These are phyloP conservation scores for Termitomyces sp. DNA, from an alignment of 768 basidiomycete genomes.

Conservation along the genomic window DNA sequence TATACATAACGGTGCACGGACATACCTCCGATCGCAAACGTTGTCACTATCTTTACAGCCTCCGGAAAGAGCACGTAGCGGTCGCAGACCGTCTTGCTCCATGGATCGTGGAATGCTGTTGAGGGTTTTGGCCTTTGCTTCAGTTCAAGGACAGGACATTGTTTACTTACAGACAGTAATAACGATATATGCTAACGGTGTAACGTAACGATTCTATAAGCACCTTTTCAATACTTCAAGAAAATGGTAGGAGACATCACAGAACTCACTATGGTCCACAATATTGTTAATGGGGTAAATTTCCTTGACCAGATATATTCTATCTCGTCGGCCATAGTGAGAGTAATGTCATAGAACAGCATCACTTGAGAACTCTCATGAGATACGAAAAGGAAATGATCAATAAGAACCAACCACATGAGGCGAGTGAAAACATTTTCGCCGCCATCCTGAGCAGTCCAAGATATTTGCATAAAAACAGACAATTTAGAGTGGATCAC, in stretches of 20 bases:
- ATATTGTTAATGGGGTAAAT: background rate
- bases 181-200: conserved; percentile 29
- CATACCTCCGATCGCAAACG: conserved; percentile 26
- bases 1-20: background rate
- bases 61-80: conserved; percentile 29
- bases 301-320: background rate
- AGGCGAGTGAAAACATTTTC: conserved; percentile 31
- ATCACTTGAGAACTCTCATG: conserved; percentile 7
- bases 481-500: background rate
- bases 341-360: conserved; percentile 4
- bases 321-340: background rate
- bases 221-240: background rate
- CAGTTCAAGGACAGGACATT: background rate
- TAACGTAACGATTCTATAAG: conserved; percentile 29
- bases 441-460: conserved; percentile 22
- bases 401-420: conserved; percentile 23
- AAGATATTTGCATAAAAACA: background rate
- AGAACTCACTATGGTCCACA: background rate
- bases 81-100: conserved; percentile 26
- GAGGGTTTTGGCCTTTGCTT: background rate
- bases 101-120: conserved; percentile 13
- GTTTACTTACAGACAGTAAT: conserved; percentile 26
- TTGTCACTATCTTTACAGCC: conserved; percentile 25
- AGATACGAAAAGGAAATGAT: background rate
- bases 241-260: background rate